phyloP scores from a whole-genome alignment of 257 asterid genomes.

The Solanum peruvianum region DNA sequence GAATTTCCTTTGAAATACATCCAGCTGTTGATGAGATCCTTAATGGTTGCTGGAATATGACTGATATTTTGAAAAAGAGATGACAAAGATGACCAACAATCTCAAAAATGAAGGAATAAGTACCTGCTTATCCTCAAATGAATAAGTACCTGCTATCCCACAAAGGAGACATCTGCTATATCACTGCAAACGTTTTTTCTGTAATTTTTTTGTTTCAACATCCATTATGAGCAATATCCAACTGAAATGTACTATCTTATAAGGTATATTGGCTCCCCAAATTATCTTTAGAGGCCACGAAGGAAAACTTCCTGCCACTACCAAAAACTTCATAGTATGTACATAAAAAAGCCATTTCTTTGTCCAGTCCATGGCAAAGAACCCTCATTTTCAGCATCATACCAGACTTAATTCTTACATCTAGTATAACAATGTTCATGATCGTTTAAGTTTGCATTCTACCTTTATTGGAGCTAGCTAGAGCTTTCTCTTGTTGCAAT shows the following conservation, averaged over 20 bases:
- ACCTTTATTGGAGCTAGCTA: not conserved
- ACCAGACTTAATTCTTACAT: not conserved
- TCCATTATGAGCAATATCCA: not conserved
- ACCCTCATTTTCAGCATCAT: not conserved
- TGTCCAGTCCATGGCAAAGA: not conserved
- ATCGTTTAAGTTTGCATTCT: not conserved
- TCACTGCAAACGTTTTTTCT: not conserved
- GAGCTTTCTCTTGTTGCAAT: not conserved
- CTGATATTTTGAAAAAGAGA: not conserved
- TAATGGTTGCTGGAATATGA: not conserved
- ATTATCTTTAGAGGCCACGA: not conserved
- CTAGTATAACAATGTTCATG: not conserved
- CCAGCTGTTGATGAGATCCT: not conserved
- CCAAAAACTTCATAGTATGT: not conserved
- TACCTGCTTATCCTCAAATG: not conserved
- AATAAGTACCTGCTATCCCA: not conserved
- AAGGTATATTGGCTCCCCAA: not conserved
- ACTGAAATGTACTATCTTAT: not conserved
- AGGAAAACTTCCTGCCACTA: not conserved
- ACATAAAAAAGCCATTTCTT: not conserved
- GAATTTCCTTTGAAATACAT: not conserved
- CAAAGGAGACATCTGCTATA: not conserved
- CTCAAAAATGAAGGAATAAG: not conserved
- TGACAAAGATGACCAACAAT: not conserved
- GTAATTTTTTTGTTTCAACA: not conserved